Base-by-base conservation (phyloP, 2,329 filamentous ascomycete species). In the Aspergillus nomiae region DNA sequence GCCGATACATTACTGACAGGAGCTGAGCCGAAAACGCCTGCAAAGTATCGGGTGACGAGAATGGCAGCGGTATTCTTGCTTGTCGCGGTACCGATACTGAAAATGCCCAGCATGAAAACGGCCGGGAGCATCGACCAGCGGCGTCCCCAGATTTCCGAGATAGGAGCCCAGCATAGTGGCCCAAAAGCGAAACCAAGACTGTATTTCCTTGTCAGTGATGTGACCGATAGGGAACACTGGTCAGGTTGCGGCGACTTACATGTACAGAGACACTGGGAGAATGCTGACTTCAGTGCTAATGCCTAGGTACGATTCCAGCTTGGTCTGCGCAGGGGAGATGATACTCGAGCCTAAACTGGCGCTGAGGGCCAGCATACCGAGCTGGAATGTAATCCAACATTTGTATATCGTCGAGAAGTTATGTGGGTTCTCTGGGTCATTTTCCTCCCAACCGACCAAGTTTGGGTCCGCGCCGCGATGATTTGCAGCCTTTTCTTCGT, bases 341-440 rank as follows among this genome's bases (percentile, higher is more conserved):
- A 86, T 84, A 21, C 81, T 83, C 7, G 82, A 83, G 4, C 82
- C 84, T 55, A 85, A 69, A 63, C 79, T 82, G 19, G 81, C 82
- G 10, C 78, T 74, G n/a, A 85, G 70, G 1, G 84, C 83, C 19
- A 86, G 73, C 75, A 85, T 76, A 28, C 82, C 79, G 38, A 86
- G 69, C 58, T 83, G 78, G 21, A 84, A 75, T 0, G 83, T 85
- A 57, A 85, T 74, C 74, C 78, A 83, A 53, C 73, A 76, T 70
- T 84, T 85, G 64, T 82, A 80, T 4, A 56, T 50, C 7, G 71
- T 68, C 0, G 73, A 72, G 76, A 80, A 86, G 64, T 84, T 84
- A 56, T 78, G 76, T 0, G 85, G 84, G 62, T 86, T 84, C 38
- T 41, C 21, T n/a, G 60, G 56, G 11, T 64, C 63, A n/a, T 62